Base-by-base conservation (phyloP, 2,329 filamentous ascomycete genomes). In the Acrocalymma vagum region DNA sequence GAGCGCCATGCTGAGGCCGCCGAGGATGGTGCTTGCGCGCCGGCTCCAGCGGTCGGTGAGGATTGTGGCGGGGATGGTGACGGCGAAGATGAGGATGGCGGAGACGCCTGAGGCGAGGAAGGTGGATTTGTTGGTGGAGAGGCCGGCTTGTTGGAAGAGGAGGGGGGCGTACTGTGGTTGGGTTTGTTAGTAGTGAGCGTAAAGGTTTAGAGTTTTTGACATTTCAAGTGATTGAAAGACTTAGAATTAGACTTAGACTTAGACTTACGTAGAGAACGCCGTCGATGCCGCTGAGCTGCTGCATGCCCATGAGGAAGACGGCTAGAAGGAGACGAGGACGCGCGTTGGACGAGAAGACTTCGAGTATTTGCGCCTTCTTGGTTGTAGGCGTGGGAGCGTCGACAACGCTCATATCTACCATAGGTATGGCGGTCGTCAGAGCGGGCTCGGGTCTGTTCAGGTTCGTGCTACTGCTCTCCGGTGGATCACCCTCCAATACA, bases 101-200 rank as follows among this genome's bases (percentile, higher is more conserved):
- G 80, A 82, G 9, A 86, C 69, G 0, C 82, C 82, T 0, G 81
- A 85, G 0, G 82, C 83, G 2, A 85, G 71, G 58, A 85, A 84
- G 0, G 77, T 78, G 1, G 80, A 72, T 3, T 71, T 74, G 2
- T 70, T 62, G 0, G 76, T 77, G 3, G 73, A 68, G 4, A 85
- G 65, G 0, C 82, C 82, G 3, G 82, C 82, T 52, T 82, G 78
- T 18, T 74, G 62, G 51, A 86, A 86, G 0, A 85, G 71, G 0
- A 78, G 60, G 0, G 82, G 83, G 0, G 83, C 82, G 39, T 85
- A 85, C 82, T 83, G 13, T n/a, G n/a, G n/a, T n/a, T n/a, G n/a
- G n/a, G n/a, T n/a, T n/a, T n/a, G n/a, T n/a, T n/a, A 80, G 20
- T 4, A n/a, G 18, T 37, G 15, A 24, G 16, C 13, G 30, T 15